Conservation (phyloP, 257 asterid genomes). For the Mitragyna speciosa region DNA sequence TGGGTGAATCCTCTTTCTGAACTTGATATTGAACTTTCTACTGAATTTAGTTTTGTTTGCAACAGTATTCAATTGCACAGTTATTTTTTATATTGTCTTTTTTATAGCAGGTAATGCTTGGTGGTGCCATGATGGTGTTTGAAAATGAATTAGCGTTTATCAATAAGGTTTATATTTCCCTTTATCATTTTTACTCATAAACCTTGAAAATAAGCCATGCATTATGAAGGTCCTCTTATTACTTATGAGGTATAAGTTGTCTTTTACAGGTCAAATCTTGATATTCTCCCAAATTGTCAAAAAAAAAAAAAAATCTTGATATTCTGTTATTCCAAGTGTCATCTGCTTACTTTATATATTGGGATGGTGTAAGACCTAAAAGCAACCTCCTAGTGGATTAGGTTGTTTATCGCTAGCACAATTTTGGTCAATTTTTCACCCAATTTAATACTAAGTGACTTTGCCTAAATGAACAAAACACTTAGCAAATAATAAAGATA, state of each 20-base stretch:
- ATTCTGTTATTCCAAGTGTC: conserved; percentile 86
- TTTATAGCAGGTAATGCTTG: background rate
- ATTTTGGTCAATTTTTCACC: too few relatives aligned
- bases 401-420: too few relatives aligned
- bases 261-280: conserved; percentile 34
- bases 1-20: conserved; percentile 50
- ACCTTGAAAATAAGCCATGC: background rate
- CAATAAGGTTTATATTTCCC: too few relatives aligned
- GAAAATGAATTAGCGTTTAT: too few relatives aligned
- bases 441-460: too few relatives aligned
- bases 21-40: background rate
- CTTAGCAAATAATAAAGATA: too few relatives aligned
- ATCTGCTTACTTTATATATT: conserved; percentile 85
- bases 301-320: too few relatives aligned
- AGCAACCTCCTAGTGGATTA: too few relatives aligned
- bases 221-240: conserved; percentile 16
- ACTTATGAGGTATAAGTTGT: conserved; percentile 12
- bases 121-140: background rate
- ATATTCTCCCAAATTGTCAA: too few relatives aligned
- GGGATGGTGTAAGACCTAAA: too few relatives aligned
- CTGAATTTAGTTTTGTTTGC: background rate
- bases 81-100: background rate
- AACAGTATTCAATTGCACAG: background rate
- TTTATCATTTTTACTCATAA: too few relatives aligned
- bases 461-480: too few relatives aligned